A percentile compares a stretch with the other conserved stretches of the same genome.
These are phyloP conservation scores for Fraxinus angustifolia DNA, from an alignment of 305 asterid genomes.

Conservation along the genomic window DNA sequence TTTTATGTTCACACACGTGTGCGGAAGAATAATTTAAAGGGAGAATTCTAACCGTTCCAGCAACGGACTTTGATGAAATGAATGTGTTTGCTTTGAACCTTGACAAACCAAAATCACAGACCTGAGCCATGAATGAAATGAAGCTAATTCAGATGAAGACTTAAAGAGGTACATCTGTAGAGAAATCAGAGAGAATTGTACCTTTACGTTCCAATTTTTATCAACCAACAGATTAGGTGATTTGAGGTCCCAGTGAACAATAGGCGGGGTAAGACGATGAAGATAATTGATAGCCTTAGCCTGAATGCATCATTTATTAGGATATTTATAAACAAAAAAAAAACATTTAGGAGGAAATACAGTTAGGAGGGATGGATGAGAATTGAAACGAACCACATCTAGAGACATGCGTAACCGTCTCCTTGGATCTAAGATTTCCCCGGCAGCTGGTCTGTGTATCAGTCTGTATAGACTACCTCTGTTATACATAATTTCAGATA, in stretches of 20 bases:
- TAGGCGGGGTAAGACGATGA: slow-evolving; percentile 76
- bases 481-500: slow-evolving; percentile 23
- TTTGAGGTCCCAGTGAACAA: slow-evolving; percentile 94
- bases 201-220: slow-evolving; percentile 92
- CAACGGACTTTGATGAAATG: slow-evolving; percentile 84
- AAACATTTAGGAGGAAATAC: neutral
- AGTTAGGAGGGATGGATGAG: slow-evolving; percentile 4
- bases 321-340: slow-evolving; percentile 2
- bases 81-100: slow-evolving; percentile 90
- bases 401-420: slow-evolving; percentile 83
- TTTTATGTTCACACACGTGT: neutral
- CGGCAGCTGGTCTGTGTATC: slow-evolving; percentile 86
- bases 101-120: slow-evolving; percentile 90
- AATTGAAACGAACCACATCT: slow-evolving; percentile 68
- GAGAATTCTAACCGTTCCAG: slow-evolving; percentile 72
- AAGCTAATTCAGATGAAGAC: slow-evolving; percentile 20
- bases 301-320: slow-evolving; percentile 36
- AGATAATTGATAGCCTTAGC: slow-evolving; percentile 95
- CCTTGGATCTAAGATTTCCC: slow-evolving; percentile 75
- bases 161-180: neutral
- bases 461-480: slow-evolving; percentile 92
- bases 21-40: neutral
- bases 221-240: slow-evolving; percentile 96
- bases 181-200: slow-evolving; percentile 21
- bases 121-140: slow-evolving; percentile 36